A percentile compares a stretch with the other conserved stretches of the same genome.
These are phyloP conservation scores for Linum usitatissimum DNA, from an alignment of 345 rosid species.

Conservation along the genomic window DNA sequence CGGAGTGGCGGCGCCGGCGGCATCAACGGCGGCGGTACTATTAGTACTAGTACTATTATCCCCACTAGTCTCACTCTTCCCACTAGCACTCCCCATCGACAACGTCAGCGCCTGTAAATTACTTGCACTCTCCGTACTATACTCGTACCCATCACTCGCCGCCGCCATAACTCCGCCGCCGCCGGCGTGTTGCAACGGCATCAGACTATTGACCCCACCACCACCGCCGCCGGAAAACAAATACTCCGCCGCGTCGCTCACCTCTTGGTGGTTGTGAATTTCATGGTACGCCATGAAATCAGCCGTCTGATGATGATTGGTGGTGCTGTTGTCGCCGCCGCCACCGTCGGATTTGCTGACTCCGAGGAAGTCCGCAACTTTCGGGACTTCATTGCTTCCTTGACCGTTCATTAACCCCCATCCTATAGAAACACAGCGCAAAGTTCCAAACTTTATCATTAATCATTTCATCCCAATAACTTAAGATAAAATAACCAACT, in stretches of 20 bases:
- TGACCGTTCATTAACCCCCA: conserved; percentile 69
- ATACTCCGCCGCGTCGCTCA: conserved; percentile 38
- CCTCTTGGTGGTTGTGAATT: conserved; percentile 55
- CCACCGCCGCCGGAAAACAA: conserved; percentile 26
- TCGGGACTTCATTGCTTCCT: conserved; percentile 64
- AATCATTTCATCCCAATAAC: no score
- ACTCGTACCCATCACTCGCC: conserved; percentile 34
- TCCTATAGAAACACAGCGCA: conserved; percentile 26
- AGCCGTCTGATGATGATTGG: conserved; percentile 9
- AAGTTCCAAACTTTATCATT: not conserved
- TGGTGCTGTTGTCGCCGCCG: conserved; percentile 11
- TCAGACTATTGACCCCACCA: conserved; percentile 23
- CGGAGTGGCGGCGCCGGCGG: conserved; percentile 57
- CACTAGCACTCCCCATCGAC: conserved; percentile 82
- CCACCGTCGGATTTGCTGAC: conserved; percentile 72
- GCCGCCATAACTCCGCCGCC: conserved; percentile 17
- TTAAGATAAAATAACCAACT: not conserved
- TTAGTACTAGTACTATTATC: conserved; percentile 37
- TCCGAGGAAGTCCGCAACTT: conserved; percentile 92
- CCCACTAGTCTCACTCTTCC: conserved; percentile 62
- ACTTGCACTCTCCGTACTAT: conserved; percentile 47
- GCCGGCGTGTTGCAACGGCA: conserved; percentile 40
- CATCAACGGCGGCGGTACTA: conserved; percentile 35
- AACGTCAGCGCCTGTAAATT: conserved; percentile 74
- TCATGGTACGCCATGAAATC: conserved; percentile 63